A percentile compares a stretch with the other conserved stretches of the same genome.
phyloP scores from a whole-genome alignment of 768 basidiomycete species.

The Macrolepiota fuliginosa region DNA sequence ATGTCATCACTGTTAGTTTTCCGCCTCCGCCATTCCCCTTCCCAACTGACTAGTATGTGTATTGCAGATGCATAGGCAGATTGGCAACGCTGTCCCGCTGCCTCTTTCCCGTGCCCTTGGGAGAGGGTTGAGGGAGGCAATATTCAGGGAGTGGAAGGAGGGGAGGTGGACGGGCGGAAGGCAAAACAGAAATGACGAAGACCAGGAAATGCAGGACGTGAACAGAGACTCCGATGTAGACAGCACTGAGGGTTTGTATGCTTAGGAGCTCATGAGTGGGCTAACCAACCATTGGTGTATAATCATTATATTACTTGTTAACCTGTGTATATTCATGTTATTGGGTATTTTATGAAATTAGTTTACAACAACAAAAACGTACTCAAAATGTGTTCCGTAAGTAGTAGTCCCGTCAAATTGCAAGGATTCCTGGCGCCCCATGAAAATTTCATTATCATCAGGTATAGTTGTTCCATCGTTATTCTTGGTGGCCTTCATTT shows the following conservation, averaged over 20 bases:
- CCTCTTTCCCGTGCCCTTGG: conserved; percentile 64
- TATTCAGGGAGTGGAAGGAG: conserved; percentile 65
- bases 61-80: conserved; percentile 71
- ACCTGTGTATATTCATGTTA: neutral
- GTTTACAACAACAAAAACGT: neutral
- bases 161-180: conserved; percentile 9
- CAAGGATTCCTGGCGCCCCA: too few relatives aligned
- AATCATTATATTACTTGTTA: neutral
- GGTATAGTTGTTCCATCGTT: too few relatives aligned
- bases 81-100: conserved; percentile 79
- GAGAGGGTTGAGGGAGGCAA: conserved; percentile 49
- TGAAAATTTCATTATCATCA: too few relatives aligned
- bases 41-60: neutral
- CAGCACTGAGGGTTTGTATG: conserved; percentile 11
- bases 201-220: conserved; percentile 1
- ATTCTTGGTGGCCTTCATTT: neutral
- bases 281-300: neutral
- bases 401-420: too few relatives aligned
- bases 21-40: neutral
- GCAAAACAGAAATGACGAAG: conserved; percentile 2
- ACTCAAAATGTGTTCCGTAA: neutral
- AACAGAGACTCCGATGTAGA: conserved; percentile 5
- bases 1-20: conserved; percentile 59
- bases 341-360: too few relatives aligned
- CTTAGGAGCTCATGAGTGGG: neutral